Evolutionary conservation across 2,329 filamentous ascomycete genomes (phyloP).

Genomic region (Hirsutella minnesotensis): DNA sequence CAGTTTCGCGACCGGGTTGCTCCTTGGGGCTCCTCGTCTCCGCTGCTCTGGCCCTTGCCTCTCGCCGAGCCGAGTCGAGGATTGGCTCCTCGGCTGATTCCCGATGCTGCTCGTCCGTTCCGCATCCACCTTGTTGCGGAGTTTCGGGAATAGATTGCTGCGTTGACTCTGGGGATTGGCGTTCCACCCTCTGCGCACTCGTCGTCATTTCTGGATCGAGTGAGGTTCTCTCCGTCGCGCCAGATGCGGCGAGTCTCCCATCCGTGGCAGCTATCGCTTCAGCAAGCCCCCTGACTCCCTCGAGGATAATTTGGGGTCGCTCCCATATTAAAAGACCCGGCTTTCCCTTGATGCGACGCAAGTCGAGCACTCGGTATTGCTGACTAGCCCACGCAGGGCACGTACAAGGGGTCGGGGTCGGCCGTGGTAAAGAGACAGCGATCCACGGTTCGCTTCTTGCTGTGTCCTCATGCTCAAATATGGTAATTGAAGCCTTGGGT

Average conservation of each 20-base stretch:
- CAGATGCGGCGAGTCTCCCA: constrained; percentile 19
- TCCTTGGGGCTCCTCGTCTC: not conserved
- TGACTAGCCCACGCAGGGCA: constrained; percentile 37
- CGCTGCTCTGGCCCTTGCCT: constrained; percentile 7
- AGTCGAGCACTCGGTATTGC: constrained; percentile 29
- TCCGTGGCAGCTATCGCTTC: constrained; percentile 25
- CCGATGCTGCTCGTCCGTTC: too few species aligned
- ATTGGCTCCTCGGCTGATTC: not conserved
- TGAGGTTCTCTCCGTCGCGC: constrained; percentile 14
- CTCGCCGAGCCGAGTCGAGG: not conserved
- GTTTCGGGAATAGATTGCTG: too few species aligned
- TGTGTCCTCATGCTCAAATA: constrained; percentile 27
- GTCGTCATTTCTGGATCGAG: constrained; percentile 21
- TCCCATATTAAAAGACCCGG: constrained; percentile 37
- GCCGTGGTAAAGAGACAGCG: constrained; percentile 8
- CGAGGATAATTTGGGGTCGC: constrained; percentile 30
- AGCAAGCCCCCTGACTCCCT: constrained; percentile 29
- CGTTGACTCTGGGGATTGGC: too few species aligned
- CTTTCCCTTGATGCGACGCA: constrained; percentile 24
- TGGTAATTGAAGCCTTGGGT: constrained; percentile 32
- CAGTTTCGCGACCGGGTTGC: not conserved
- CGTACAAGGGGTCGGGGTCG: constrained; percentile 20
- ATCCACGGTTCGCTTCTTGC: not conserved
- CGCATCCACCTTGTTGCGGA: too few species aligned
- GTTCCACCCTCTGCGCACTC: constrained; percentile 6